Percentiles rank a stretch among this genome's conserved stretches.
These are phyloP conservation scores for peach (Prunus persica) DNA, from an alignment of 306 rosid species.

Conservation along the genomic window Prunus_persica_NCBIv2 NC_034009.1:34493001-34493500, in stretches of 20 bases:
- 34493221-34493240: too few species aligned
- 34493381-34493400: conserved; percentile 71
- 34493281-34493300: not conserved
- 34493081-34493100: conserved; percentile 2
- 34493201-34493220: not conserved
- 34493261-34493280: not conserved
- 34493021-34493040: not conserved
- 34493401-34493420: conserved; percentile 41
- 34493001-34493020: not conserved
- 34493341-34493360: conserved; percentile 36
- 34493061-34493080: not conserved
- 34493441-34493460: conserved; percentile 26
- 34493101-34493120: conserved; percentile 48
- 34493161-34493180: conserved; percentile 68
- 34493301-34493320: conserved; percentile 34
- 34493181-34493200: not conserved
- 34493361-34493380: conserved; percentile 70
- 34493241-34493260: not conserved
- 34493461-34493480: not conserved
- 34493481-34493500: not conserved
- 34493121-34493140: conserved; percentile 58
- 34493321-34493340: conserved; percentile 39
- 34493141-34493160: conserved; percentile 79
- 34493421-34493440: conserved; percentile 55
- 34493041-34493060: not conserved